Base-by-base conservation (phyloP, 2,329 filamentous ascomycete genomes). In the Myriosclerotinia duriaeana region DNA sequence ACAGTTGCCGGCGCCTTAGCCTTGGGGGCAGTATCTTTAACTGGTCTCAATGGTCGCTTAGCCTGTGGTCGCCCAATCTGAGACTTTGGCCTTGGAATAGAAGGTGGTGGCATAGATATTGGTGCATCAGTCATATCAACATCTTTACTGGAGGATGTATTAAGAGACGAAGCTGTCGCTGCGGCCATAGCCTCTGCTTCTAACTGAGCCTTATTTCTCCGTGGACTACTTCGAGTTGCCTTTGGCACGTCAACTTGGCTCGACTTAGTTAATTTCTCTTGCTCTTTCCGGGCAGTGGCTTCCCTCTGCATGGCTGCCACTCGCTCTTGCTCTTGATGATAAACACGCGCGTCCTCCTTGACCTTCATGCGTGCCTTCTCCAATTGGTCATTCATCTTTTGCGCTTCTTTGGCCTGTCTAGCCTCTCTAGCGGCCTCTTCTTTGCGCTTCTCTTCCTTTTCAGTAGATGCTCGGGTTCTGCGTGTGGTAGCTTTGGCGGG, bases 361-460 rank as follows among this genome's bases (percentile, higher is more conserved):
- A 92, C 89, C 77, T 89, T 89, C 71, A 88, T 85, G 11, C 89
- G 85, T 53, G 84, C 86, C 73, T 88, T 90, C 70, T 90, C 87
- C 3, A 85, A 81, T 71, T 87, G 85, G 61, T 88, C 87, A 20
- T 83, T 84, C 71, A 85, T 80, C 34, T 83, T 83, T 71, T 85
- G 84, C 54, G 86, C 82, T 70, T 90, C 87, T 74, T 81, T 83
- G 66, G 90, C 76, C 69, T 89, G 83, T n/a, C 75, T 89, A 8
- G 79, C 77, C 69, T 89, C 83, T n/a, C 75, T 89, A 8, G 79
- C 77, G 53, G 85, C 82, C 74, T 87, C 90, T 71, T 89, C 85
- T 70, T 89, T 84, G 15, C 74, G 77, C 70, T 82, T 85, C 71
- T 88, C 85, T 72, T 88, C 85, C n/a, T 81, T 79, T 72, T 89